phyloP scores from a whole-genome alignment of 805 yeast species.

The Schwanniomyces polymorphus region DNA sequence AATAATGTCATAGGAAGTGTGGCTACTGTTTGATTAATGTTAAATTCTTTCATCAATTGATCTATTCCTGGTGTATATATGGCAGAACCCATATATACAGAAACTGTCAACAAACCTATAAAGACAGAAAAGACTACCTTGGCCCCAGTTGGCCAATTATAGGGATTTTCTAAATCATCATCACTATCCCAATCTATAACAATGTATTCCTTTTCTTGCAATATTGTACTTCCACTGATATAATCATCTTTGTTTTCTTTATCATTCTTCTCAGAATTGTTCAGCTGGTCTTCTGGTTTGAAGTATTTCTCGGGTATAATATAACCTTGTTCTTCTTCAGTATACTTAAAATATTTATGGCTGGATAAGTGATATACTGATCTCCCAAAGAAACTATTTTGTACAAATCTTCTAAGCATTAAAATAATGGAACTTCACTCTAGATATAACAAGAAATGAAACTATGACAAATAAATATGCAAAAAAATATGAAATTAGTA shows the following conservation, averaged over 20 bases:
- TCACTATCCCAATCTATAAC: conserved; percentile 25
- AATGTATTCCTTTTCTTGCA: neutral
- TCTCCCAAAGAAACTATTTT: conserved; percentile 33
- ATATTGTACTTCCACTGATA: neutral
- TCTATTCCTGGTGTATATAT: conserved; percentile 49
- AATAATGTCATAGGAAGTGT: conserved; percentile 50
- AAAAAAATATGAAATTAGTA: too few species aligned
- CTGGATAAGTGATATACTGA: conserved; percentile 23
- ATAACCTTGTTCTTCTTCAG: conserved; percentile 21
- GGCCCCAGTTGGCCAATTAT: conserved; percentile 46
- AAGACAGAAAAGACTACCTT: conserved; percentile 33
- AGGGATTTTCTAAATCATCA: conserved; percentile 51
- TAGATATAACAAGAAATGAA: too few species aligned
- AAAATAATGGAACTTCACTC: too few species aligned
- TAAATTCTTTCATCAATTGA: conserved; percentile 40
- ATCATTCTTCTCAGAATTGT: neutral
- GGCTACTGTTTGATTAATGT: conserved; percentile 41
- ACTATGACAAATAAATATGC: too few species aligned
- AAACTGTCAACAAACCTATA: conserved; percentile 42
- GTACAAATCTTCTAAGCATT: conserved; percentile 15
- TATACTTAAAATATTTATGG: conserved; percentile 17
- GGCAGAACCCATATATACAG: conserved; percentile 53
- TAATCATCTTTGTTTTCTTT: neutral
- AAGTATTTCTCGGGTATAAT: conserved; percentile 22
- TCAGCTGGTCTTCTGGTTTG: neutral